Base-by-base conservation (phyloP, 2,329 filamentous ascomycete species). In the Venturia pyrina region DNA sequence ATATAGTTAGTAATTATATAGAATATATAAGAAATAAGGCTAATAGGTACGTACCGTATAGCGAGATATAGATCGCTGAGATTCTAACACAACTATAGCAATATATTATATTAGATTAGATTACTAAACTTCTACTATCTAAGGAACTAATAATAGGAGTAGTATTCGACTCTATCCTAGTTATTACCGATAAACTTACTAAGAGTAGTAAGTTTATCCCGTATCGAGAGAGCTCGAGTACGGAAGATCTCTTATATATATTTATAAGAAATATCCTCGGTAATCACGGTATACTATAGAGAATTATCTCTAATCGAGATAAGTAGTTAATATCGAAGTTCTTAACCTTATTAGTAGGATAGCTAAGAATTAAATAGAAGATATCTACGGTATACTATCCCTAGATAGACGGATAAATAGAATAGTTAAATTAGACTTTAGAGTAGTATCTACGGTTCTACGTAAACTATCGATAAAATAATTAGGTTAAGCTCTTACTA, bases 341-440 rank as follows among this genome's bases (percentile, higher is more conserved):
- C 41, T 70, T 59, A 67, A 69, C 65, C 32, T n/a, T 48, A 10
- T 50, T 70, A 0, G 66, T 66, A 48, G 63, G 65, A 37, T 5
- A 57, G n/a, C 63, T 69, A 10, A 40, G 63, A 17, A 56, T 68
- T 17, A 44, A 65, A 11, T 24, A 53, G 1, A 67, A 65, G 44
- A 60, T 70, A 2, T 71, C 68, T 1, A 72, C 68, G 3, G 68
- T 69, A 13, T 71, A 67, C 59, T 66, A 72, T 61, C 68, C 68
- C 1, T 48, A 72, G 61, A 72, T 68, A 1, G 67, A 71, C 57
- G 67, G 69, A 5, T 62, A 71, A 48, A 70, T 67, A 5, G 69
- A 71, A 41, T 60, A 56, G 11, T 13, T 48, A 5, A 71, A 71
- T 48, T 13, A 69, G 41, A 32, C 34, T 3, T 40, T 70, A n/a